Percentiles rank a stretch among this genome's conserved stretches.
Conservation (phyloP, 2,329 filamentous ascomycete species). For the Hypoxylon sp. region DNA sequence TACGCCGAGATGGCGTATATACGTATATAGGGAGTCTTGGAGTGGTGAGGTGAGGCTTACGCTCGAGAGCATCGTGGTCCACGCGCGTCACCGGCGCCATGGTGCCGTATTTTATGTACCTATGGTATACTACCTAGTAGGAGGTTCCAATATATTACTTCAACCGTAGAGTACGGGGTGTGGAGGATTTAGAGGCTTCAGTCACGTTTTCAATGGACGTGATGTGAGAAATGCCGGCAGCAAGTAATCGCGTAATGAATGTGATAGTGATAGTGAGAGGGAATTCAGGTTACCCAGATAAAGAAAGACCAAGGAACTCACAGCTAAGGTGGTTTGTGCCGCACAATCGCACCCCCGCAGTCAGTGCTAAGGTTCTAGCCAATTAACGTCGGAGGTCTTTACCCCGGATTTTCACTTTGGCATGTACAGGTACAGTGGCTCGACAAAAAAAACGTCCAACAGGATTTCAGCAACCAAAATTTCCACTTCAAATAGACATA, state of each 20-base stretch:
- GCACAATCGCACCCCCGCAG: too few species aligned
- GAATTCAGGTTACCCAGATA: background rate
- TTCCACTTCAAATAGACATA: too few species aligned
- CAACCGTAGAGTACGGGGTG: background rate
- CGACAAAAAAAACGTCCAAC: too few species aligned
- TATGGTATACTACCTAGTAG: too few species aligned
- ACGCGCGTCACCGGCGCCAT: conserved; percentile 53
- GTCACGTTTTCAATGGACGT: background rate
- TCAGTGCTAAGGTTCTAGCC: background rate
- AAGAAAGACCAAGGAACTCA: background rate
- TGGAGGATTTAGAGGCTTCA: background rate
- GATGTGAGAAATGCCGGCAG: background rate
- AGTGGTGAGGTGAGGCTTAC: conserved; percentile 40
- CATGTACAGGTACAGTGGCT: too few species aligned
- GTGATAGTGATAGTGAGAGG: background rate
- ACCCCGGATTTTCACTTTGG: conserved; percentile 21
- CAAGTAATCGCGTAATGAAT: background rate
- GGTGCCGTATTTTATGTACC: conserved; percentile 5
- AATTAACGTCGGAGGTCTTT: background rate
- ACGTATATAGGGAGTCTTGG: background rate
- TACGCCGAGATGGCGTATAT: background rate
- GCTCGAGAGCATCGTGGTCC: conserved; percentile 53
- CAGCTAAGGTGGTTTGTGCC: background rate
- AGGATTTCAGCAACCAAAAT: too few species aligned
- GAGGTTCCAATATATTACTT: background rate